Conservation (phyloP, 2,329 filamentous ascomycete species). For the Botrytis pseudocinerea region DNA sequence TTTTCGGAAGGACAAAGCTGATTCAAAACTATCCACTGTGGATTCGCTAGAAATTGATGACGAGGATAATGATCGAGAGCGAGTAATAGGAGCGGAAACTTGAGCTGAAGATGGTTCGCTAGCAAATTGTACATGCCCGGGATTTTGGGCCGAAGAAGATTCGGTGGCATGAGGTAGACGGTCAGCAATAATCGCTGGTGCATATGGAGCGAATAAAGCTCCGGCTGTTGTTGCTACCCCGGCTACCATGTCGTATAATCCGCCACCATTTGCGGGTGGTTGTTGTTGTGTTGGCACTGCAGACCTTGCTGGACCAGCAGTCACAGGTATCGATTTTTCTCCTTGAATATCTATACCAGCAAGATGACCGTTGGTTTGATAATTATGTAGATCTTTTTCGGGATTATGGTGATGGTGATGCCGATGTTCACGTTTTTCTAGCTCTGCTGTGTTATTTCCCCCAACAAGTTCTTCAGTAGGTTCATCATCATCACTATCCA, state of each 20-base stretch:
- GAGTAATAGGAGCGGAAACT: constrained; percentile 30
- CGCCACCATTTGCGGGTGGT: constrained; percentile 41
- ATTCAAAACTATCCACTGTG: constrained; percentile 53
- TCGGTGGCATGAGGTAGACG: constrained; percentile 37
- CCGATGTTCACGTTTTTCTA: constrained; percentile 31
- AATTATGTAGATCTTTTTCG: constrained; percentile 40
- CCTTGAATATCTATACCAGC: constrained; percentile 33
- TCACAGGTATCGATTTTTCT: not conserved
- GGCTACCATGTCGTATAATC: constrained; percentile 57
- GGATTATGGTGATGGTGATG: constrained; percentile 29
- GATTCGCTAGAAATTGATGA: constrained; percentile 45
- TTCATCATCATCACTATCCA: constrained; percentile 34
- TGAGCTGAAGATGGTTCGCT: constrained; percentile 30
- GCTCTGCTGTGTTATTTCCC: constrained; percentile 28
- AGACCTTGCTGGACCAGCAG: not conserved
- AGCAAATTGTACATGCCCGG: constrained; percentile 38
- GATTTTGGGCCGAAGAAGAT: constrained; percentile 34
- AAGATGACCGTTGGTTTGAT: constrained; percentile 38
- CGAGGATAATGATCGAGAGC: constrained; percentile 30
- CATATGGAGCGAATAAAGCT: constrained; percentile 47
- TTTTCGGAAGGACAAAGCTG: constrained; percentile 43
- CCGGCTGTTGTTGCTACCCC: constrained; percentile 54
- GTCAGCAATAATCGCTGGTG: constrained; percentile 33
- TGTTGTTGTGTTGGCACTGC: constrained; percentile 14
- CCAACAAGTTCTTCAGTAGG: constrained; percentile 26